Evolutionary conservation across 108 stramenopile species (phyloP).

Genomic region (Epithemia pelagica): DNA sequence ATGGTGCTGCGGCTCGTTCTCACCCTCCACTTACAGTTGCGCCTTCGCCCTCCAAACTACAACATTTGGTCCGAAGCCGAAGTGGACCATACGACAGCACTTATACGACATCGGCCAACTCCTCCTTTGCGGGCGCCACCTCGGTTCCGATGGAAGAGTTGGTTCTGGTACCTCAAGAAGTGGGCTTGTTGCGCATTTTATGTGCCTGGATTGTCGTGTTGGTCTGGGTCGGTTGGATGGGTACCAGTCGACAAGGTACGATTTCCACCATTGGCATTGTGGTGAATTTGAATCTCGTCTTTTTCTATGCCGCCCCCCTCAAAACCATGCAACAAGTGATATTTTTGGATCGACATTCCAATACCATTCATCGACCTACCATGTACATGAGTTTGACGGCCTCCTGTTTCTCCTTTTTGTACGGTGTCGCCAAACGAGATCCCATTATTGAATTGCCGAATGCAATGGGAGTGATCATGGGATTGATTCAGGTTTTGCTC

Average conservation of each 20-base stretch:
- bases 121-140: too few relatives aligned
- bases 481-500: constrained; percentile 29
- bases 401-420: constrained; percentile 38
- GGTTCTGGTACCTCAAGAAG: constrained; percentile 34
- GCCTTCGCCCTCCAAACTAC: too few relatives aligned
- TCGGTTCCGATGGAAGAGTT: constrained; percentile 1
- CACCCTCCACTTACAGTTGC: too few relatives aligned
- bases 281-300: constrained; percentile 73
- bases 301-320: constrained; percentile 79
- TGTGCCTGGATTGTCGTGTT: constrained; percentile 27
- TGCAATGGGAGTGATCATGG: constrained; percentile 31
- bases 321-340: constrained; percentile 54
- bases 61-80: too few relatives aligned
- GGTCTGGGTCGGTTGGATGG: constrained; percentile 29
- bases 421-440: constrained; percentile 37
- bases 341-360: constrained; percentile 18
- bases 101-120: background rate
- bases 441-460: constrained; percentile 44
- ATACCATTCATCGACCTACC: constrained; percentile 34
- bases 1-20: background rate
- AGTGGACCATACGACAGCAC: background rate
- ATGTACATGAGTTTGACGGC: constrained; percentile 39
- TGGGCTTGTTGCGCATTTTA: constrained; percentile 25
- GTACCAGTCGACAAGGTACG: background rate
- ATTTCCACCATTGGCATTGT: constrained; percentile 45